phyloP scores from a whole-genome alignment of 1,284 basidiomycete species.

The Ceratorhiza oryzae-sativae region DNA sequence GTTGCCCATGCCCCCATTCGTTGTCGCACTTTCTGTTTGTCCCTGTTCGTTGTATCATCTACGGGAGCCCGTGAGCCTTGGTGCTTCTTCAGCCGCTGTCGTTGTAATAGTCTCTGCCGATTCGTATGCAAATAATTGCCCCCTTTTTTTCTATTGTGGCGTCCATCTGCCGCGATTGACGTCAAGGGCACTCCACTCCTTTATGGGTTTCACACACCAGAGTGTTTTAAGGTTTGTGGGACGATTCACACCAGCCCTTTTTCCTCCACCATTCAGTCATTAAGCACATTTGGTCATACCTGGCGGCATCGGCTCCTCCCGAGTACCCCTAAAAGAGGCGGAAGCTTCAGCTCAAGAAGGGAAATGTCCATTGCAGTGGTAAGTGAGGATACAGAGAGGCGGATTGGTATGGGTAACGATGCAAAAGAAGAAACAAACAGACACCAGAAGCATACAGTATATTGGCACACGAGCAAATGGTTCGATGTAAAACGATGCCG shows the following conservation, averaged over 20 bases:
- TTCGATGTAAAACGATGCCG: not conserved
- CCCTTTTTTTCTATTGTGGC: too few species aligned
- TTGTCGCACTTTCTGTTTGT: not conserved
- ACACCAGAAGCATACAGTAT: not conserved
- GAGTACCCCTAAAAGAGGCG: too few species aligned
- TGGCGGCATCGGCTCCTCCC: too few species aligned
- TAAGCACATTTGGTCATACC: too few species aligned
- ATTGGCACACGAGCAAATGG: not conserved
- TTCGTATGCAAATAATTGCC: not conserved
- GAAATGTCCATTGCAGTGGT: not conserved
- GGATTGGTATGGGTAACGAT: not conserved
- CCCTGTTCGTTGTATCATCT: not conserved
- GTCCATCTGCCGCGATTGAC: too few species aligned
- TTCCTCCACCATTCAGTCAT: too few species aligned
- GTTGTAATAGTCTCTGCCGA: not conserved
- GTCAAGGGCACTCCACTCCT: too few species aligned
- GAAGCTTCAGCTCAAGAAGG: not conserved
- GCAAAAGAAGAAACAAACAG: not conserved
- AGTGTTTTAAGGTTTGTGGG: too few species aligned
- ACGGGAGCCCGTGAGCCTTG: not conserved
- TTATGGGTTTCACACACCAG: too few species aligned
- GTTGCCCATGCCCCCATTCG: not conserved
- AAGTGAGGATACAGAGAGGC: not conserved
- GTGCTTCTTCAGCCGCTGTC: not conserved
- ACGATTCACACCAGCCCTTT: too few species aligned